Conservation (phyloP, 176 grass and related monocot species). For the Raddia distichophylla region DNA sequence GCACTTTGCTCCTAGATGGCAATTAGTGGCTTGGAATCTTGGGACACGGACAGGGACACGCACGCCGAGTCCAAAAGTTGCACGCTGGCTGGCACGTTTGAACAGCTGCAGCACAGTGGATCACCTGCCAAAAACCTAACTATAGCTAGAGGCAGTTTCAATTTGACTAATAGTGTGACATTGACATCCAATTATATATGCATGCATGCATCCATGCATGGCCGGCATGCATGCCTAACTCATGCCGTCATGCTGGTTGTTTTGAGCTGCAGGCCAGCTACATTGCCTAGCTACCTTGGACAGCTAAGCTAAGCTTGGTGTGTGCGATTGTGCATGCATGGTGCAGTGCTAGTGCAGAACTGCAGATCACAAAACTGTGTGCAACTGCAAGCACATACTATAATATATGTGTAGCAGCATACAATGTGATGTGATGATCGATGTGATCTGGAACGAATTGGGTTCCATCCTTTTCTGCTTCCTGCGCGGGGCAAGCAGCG, state of each 20-base stretch:
- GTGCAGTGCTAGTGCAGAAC: neutral
- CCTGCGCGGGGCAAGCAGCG: neutral
- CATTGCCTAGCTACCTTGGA: too few species aligned
- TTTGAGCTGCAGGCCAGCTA: neutral
- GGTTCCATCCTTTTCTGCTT: conserved; percentile 6
- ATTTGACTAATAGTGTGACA: conserved; percentile 37
- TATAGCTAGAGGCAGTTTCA: neutral
- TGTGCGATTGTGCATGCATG: neutral
- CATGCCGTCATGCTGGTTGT: neutral
- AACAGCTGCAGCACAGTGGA: neutral
- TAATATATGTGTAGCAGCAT: neutral
- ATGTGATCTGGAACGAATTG: conserved; percentile 16
- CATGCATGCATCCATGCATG: neutral
- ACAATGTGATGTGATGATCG: conserved; percentile 18
- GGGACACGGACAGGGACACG: neutral
- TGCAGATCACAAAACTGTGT: neutral
- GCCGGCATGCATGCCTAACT: neutral
- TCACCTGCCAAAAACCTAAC: conserved; percentile 26
- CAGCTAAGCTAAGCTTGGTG: neutral
- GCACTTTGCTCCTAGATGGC: neutral
- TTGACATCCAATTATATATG: neutral
- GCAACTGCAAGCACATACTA: neutral
- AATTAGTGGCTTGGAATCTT: conserved; percentile 29
- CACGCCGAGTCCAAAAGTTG: conserved; percentile 37
- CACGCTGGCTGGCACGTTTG: conserved; percentile 23